Evolutionary conservation across 768 basidiomycete species (phyloP).

Genomic region (Lentinus tigrinus): DNA sequence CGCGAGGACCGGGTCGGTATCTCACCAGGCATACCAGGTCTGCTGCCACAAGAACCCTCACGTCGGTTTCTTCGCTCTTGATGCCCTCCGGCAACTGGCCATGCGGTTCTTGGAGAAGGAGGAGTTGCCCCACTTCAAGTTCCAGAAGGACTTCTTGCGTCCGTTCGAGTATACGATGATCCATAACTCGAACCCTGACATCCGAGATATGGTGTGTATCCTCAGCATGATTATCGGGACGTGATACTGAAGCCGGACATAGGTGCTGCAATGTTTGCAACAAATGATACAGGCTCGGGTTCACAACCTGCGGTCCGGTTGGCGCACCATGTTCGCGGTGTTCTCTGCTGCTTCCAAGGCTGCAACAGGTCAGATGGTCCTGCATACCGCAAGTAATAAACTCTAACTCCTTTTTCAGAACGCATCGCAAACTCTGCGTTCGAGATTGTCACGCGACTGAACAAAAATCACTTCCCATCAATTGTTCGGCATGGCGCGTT

Average conservation of each 20-base stretch:
- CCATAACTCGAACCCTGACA: slow-evolving; percentile 93
- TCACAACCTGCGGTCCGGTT: slow-evolving; percentile 94
- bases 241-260: not conserved
- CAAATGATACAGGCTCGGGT: slow-evolving; percentile 98
- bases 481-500: slow-evolving; percentile 94
- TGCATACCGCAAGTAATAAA: not conserved
- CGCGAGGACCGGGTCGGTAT: not conserved
- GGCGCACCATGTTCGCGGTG: slow-evolving; percentile 99
- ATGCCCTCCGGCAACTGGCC: slow-evolving; percentile 92
- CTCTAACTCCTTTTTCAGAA: slow-evolving; percentile 45
- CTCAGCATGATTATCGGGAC: not conserved
- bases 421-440: slow-evolving; percentile 92
- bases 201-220: slow-evolving; percentile 83
- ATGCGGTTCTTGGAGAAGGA: slow-evolving; percentile 99
- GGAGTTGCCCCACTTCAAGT: slow-evolving; percentile 96
- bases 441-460: slow-evolving; percentile 90
- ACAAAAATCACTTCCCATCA: slow-evolving; percentile 86
- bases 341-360: slow-evolving; percentile 96
- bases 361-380: slow-evolving; percentile 60
- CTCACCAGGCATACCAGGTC: slow-evolving; percentile 53
- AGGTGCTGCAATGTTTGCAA: slow-evolving; percentile 96
- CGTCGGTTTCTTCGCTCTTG: slow-evolving; percentile 94
- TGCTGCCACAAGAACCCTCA: slow-evolving; percentile 98
- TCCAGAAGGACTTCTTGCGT: slow-evolving; percentile 98
- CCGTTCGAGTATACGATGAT: slow-evolving; percentile 99